A percentile compares a stretch with the other conserved stretches of the same genome.
Conservation (phyloP, 345 rosid species). For the Odontarrhena argentea region DNA sequence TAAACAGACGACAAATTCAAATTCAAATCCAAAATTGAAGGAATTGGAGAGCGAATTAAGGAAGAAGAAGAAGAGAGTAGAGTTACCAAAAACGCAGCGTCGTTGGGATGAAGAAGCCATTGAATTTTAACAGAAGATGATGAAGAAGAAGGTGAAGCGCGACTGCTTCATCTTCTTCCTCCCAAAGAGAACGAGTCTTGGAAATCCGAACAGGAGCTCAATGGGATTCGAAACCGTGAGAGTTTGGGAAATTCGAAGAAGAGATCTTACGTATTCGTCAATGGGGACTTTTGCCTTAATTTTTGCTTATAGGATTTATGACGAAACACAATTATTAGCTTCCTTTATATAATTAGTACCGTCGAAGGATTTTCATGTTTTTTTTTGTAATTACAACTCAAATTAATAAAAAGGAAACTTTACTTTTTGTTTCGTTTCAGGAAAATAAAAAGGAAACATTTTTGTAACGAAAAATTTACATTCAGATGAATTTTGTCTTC, state of each 20-base stretch:
- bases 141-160: constrained; percentile 64
- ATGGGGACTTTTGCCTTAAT: background rate
- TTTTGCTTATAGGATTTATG: background rate
- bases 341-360: no score
- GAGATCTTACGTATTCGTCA: constrained; percentile 26
- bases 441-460: no score
- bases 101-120: constrained; percentile 95
- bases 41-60: background rate
- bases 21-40: constrained; percentile 10
- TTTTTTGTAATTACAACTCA: no score
- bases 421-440: no score
- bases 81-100: constrained; percentile 93
- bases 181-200: constrained; percentile 4
- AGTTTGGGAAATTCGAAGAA: constrained; percentile 6
- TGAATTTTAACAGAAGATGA: constrained; percentile 50
- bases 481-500: no score
- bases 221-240: constrained; percentile 3
- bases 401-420: no score
- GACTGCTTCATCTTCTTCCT: constrained; percentile 75
- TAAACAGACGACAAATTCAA: background rate
- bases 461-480: no score
- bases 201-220: constrained; percentile 7
- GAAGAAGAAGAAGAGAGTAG: constrained; percentile 21
- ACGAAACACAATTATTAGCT: background rate
- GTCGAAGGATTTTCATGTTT: no score